A percentile compares a stretch with the other conserved stretches of the same genome.
These are phyloP conservation scores for Tolypocladium ovalisporum DNA, from an alignment of 2,329 filamentous ascomycete genomes.

Conservation along the genomic window DNA sequence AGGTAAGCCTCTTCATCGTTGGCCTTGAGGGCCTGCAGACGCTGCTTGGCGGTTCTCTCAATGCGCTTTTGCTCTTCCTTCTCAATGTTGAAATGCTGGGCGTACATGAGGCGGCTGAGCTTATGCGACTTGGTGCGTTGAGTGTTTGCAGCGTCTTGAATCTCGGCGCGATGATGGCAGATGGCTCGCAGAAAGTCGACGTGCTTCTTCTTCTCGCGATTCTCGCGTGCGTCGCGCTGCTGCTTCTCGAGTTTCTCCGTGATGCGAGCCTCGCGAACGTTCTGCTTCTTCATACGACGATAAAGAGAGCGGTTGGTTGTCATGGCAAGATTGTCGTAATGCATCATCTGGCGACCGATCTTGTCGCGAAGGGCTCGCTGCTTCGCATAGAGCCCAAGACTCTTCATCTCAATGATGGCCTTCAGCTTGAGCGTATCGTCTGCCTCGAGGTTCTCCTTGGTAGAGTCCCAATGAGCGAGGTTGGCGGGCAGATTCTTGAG, in stretches of 20 bases:
- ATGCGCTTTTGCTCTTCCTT: constrained; percentile 99
- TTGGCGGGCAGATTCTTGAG: constrained; percentile 77
- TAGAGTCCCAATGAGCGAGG: constrained; percentile 75
- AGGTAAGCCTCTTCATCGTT: constrained; percentile 99
- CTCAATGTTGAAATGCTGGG: constrained; percentile 90
- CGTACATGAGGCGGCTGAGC: constrained; percentile 78
- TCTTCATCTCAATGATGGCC: constrained; percentile 92
- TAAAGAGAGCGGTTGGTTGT: constrained; percentile 88
- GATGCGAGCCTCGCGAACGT: constrained; percentile 84
- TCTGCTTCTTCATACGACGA: constrained; percentile 95
- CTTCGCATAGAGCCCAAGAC: constrained; percentile 75
- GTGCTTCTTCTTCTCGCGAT: constrained; percentile 96
- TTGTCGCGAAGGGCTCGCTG: constrained; percentile 78
- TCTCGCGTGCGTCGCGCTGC: constrained; percentile 90
- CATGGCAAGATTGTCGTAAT: constrained; percentile 94
- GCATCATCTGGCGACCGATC: constrained; percentile 84
- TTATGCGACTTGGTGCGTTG: constrained; percentile 72
- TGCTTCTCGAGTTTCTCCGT: constrained; percentile 99
- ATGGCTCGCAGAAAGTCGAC: constrained; percentile 84
- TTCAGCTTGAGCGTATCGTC: constrained; percentile 81
- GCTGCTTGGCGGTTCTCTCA: constrained; percentile 95
- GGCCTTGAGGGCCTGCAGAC: constrained; percentile 95
- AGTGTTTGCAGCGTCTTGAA: constrained; percentile 54
- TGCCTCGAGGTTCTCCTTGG: constrained; percentile 52
- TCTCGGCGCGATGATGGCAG: constrained; percentile 68